Conservation (phyloP, 768 basidiomycete species). For the Podaxis pistillaris region DNA sequence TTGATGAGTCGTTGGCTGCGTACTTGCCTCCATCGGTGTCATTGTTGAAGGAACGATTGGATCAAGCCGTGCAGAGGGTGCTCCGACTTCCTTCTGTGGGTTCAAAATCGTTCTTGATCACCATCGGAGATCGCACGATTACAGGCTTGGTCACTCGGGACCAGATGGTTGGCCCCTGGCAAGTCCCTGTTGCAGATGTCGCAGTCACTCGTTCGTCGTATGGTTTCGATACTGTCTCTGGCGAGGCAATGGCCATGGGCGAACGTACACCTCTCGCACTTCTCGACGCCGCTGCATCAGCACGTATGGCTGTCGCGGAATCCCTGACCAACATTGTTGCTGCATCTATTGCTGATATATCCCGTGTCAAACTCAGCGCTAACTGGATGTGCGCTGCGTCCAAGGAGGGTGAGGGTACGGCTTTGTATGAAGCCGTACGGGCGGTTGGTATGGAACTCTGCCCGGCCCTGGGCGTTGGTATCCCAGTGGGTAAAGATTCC, state of each 20-base stretch:
- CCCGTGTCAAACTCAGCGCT: slow-evolving; percentile 89
- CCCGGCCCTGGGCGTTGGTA: slow-evolving; percentile 87
- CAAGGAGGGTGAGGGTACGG: slow-evolving; percentile 84
- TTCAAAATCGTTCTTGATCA: slow-evolving; percentile 97
- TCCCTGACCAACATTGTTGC: slow-evolving; percentile 90
- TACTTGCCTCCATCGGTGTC: slow-evolving; percentile 52
- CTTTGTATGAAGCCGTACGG: slow-evolving; percentile 84
- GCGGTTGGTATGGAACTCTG: slow-evolving; percentile 94
- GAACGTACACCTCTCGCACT: slow-evolving; percentile 94
- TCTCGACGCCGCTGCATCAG: slow-evolving; percentile 84
- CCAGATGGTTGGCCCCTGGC: slow-evolving; percentile 99
- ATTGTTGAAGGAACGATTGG: slow-evolving; percentile 47
- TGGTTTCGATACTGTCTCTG: slow-evolving; percentile 79
- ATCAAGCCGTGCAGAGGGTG: slow-evolving; percentile 73
- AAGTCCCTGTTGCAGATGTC: slow-evolving; percentile 96
- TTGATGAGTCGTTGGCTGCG: slow-evolving; percentile 68
- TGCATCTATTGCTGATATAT: slow-evolving; percentile 66
- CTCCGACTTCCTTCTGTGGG: slow-evolving; percentile 90
- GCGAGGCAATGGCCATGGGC: slow-evolving; percentile 99
- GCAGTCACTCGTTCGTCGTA: slow-evolving; percentile 95
- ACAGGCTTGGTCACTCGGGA: slow-evolving; percentile 94
- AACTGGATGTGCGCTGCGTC: slow-evolving; percentile 99
- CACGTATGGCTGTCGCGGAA: slow-evolving; percentile 95
- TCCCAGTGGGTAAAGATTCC: slow-evolving; percentile 99
- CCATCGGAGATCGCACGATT: slow-evolving; percentile 93